These are phyloP conservation scores for Talaromyces islandicus DNA, from an alignment of 2,329 filamentous ascomycete genomes.

Conservation along the genomic window DNA sequence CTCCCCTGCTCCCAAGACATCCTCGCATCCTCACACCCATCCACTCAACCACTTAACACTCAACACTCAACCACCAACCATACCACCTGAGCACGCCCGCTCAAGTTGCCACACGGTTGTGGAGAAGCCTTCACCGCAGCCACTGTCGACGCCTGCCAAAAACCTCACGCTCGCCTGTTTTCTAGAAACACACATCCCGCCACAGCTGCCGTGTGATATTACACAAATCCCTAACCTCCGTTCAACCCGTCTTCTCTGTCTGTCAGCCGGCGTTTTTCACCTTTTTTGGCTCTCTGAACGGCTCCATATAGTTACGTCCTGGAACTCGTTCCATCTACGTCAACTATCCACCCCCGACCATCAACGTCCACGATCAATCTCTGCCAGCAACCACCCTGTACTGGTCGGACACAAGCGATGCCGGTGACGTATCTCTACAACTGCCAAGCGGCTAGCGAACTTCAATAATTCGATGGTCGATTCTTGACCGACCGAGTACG, in stretches of 20 bases:
- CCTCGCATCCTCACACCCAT: not conserved
- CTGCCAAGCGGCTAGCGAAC: not conserved
- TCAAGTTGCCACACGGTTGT: not conserved
- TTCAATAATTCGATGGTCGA: slow-evolving; percentile 1
- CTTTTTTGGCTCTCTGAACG: not conserved
- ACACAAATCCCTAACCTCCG: not conserved
- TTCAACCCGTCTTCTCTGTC: not conserved
- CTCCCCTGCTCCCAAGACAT: not conserved
- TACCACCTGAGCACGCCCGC: not conserved
- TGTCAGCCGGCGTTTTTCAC: not conserved
- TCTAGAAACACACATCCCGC: not conserved
- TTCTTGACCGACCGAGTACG: slow-evolving; percentile 5
- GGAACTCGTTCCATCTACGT: not conserved
- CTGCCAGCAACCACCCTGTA: not conserved
- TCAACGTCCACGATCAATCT: not conserved
- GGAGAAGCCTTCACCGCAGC: not conserved
- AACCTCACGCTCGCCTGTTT: not conserved
- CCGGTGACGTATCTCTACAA: not conserved
- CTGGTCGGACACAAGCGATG: slow-evolving; percentile 8
- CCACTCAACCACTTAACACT: not conserved
- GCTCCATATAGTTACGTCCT: not conserved
- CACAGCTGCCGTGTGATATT: not conserved
- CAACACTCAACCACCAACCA: not conserved
- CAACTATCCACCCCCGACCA: not conserved
- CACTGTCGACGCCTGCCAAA: not conserved